phyloP scores from a whole-genome alignment of 495 filamentous ascomycete genomes.

The Letharia lupina region DNA sequence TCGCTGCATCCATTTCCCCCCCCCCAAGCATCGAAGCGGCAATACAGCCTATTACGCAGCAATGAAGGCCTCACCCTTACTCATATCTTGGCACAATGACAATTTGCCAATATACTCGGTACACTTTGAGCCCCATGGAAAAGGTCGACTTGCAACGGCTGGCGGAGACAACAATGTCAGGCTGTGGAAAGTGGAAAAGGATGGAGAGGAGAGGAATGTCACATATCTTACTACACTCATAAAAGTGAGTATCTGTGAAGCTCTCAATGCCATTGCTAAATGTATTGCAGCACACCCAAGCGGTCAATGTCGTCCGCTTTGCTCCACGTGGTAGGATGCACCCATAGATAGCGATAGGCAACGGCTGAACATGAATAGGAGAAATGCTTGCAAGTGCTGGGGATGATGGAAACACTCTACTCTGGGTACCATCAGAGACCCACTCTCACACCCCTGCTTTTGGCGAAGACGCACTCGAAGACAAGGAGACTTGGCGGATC shows the following conservation, averaged over 20 bases:
- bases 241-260: constrained; percentile 36
- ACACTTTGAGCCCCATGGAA: constrained; percentile 91
- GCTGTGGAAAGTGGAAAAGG: constrained; percentile 80
- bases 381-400: constrained; percentile 91
- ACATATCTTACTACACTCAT: constrained; percentile 83
- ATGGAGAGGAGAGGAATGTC: constrained; percentile 80
- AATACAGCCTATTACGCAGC: constrained; percentile 25
- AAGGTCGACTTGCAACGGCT: constrained; percentile 83
- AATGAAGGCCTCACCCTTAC: constrained; percentile 87
- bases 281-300: constrained; percentile 63
- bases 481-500: constrained; percentile 93
- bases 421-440: constrained; percentile 86
- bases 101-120: constrained; percentile 91
- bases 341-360: constrained; percentile 12
- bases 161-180: constrained; percentile 97
- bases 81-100: constrained; percentile 93
- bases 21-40: neutral
- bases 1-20: neutral
- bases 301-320: constrained; percentile 96
- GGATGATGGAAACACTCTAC: constrained; percentile 91
- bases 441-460: constrained; percentile 53
- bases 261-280: neutral
- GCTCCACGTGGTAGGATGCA: constrained; percentile 66
- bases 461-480: constrained; percentile 77
- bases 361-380: constrained; percentile 45